Base-by-base conservation (phyloP, 306 rosid species). In the Vicia villosa region DNA sequence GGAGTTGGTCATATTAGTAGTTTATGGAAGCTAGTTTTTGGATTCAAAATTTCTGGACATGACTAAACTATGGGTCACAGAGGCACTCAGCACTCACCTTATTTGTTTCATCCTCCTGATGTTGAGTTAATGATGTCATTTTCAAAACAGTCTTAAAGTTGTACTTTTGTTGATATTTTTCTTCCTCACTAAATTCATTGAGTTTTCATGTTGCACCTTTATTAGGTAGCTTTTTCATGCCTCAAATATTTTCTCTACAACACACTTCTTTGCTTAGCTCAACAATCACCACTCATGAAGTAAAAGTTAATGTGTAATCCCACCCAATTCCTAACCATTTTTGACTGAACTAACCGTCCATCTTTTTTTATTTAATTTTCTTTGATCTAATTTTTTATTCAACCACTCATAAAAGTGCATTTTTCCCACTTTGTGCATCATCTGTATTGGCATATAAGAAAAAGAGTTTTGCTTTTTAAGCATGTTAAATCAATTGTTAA, bases 111-210 rank as follows among this genome's bases (percentile, higher is more conserved):
- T n/a, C n/a, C n/a, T n/a, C n/a, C n/a, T n/a, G n/a, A 14, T 41
- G 32, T 4, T 26, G 20, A 52, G 47, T 15, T 52, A 52, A 50
- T 45, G 15, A 45, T n/a, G 32, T 49, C 12, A 24, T 20, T 13
- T 19, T 69, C 66, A 38, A 65, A 69, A 52, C 12, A 67, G 34
- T 51, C 1, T 12, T 4, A 55, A 62, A 34, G 60, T 60, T 41
- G 15, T 71, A 52, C 13, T 46, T 62, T 50, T 43, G 8, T 21
- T 47, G 13, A 57, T 65, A 30, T 52, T 77, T 43, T 73, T 69
- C 45, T 51, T 34, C 68, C 68, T 75, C 82, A 75, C 90, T 58
- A 34, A 41, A 54, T 36, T 64, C 51, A 75, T 73, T 70, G 54
- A 66, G 65, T 62, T 57, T 77, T 47, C 60, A 19, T 58, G 74